Evolutionary conservation across 129 eudicot species (phyloP).

Genomic region (Arctium minus): DNA sequence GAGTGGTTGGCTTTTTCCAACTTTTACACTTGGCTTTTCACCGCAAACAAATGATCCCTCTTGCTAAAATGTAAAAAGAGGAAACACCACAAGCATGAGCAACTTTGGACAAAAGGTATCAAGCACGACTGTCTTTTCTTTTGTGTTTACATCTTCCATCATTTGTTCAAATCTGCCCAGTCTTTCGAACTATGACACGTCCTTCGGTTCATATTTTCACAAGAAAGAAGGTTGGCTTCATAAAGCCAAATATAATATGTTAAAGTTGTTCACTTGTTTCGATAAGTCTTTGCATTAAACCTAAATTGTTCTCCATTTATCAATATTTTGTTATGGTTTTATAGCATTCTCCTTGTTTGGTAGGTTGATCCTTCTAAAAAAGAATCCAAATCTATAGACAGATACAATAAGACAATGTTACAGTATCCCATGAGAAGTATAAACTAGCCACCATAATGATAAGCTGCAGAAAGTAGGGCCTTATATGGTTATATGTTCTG

Average conservation of each 20-base stretch:
- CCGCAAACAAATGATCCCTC: too few species aligned
- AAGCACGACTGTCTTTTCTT: too few species aligned
- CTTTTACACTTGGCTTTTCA: too few species aligned
- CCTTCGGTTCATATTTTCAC: not conserved
- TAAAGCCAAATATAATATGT: not conserved
- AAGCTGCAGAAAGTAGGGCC: not conserved
- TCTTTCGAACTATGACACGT: not conserved
- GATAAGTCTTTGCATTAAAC: not conserved
- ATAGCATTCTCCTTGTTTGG: not conserved
- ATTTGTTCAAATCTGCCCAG: too few species aligned
- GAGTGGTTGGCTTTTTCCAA: too few species aligned
- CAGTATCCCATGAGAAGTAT: not conserved
- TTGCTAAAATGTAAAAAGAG: too few species aligned
- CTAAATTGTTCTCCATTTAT: not conserved
- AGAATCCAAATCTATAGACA: not conserved
- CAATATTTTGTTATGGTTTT: not conserved
- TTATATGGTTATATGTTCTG: not conserved
- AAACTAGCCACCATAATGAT: not conserved
- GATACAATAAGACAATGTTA: not conserved
- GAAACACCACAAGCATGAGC: too few species aligned
- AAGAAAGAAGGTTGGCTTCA: not conserved
- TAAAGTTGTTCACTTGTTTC: not conserved
- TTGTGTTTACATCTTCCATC: too few species aligned
- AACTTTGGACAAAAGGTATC: too few species aligned
- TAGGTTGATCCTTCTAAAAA: not conserved